A percentile compares a stretch with the other conserved stretches of the same genome.
phyloP scores from a whole-genome alignment of 2,329 filamentous ascomycete genomes.

The Fusarium sp. region DNA sequence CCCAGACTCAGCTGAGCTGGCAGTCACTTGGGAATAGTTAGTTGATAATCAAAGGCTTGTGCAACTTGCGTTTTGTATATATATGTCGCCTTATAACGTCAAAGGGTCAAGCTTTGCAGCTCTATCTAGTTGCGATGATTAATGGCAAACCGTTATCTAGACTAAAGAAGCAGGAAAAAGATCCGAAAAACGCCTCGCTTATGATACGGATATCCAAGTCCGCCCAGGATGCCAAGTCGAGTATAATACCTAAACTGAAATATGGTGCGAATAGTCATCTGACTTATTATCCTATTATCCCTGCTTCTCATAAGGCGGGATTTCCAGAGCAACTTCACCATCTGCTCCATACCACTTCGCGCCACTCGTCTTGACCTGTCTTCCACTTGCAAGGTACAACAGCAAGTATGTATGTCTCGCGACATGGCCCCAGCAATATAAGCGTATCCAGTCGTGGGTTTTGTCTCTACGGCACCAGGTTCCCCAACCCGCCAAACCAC shows the following conservation, averaged over 20 bases:
- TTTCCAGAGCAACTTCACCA: constrained; percentile 61
- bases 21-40: not conserved
- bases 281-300: too few species aligned
- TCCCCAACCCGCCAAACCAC: constrained; percentile 72
- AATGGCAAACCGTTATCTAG: not conserved
- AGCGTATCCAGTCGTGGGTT: constrained; percentile 59
- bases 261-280: not conserved
- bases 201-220: not conserved
- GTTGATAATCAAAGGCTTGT: not conserved
- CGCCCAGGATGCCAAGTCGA: not conserved
- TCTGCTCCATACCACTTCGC: constrained; percentile 74
- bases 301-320: constrained; percentile 40
- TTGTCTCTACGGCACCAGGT: constrained; percentile 63
- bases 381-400: constrained; percentile 75
- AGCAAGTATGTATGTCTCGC: constrained; percentile 78
- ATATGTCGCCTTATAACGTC: not conserved
- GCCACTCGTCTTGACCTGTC: constrained; percentile 66
- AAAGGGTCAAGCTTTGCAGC: not conserved
- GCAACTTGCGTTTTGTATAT: not conserved
- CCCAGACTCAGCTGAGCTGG: not conserved
- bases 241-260: not conserved
- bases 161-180: not conserved
- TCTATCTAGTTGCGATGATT: not conserved
- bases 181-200: constrained; percentile 31
- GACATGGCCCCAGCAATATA: constrained; percentile 83